Percentiles rank a stretch among this genome's conserved stretches.
Evolutionary conservation across 257 asterid species (phyloP).

Genomic region (Craterostigma plantagineum): DNA sequence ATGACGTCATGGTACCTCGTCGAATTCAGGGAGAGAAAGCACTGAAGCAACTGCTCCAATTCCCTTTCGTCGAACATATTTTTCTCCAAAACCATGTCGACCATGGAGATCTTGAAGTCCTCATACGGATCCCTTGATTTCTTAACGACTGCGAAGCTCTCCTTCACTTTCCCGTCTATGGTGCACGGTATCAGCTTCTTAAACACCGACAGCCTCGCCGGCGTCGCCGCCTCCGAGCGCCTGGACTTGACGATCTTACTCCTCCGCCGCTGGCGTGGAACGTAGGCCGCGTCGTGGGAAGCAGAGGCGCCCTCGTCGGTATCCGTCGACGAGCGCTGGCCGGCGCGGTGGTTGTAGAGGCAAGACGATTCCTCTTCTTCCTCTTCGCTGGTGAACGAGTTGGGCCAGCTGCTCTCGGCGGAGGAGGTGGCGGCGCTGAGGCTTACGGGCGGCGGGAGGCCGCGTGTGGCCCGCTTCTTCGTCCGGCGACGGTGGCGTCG

Average conservation of each 20-base stretch:
- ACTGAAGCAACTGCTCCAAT: constrained; percentile 58
- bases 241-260: constrained; percentile 3
- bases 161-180: constrained; percentile 70
- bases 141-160: constrained; percentile 80
- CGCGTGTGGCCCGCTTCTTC: constrained; percentile 10
- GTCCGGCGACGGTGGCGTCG: constrained; percentile 12
- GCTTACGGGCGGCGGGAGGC: constrained; percentile 11
- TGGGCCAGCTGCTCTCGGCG: constrained; percentile 24
- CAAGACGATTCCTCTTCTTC: neutral
- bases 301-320: too few species aligned
- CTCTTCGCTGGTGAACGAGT: constrained; percentile 16
- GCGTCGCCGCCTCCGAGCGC: constrained; percentile 6
- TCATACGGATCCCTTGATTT: constrained; percentile 54
- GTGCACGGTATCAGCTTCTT: constrained; percentile 52
- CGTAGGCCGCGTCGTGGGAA: constrained; percentile 1
- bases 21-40: constrained; percentile 63
- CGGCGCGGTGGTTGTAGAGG: neutral
- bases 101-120: constrained; percentile 81
- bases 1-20: constrained; percentile 44
- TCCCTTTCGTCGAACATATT: constrained; percentile 54
- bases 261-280: neutral
- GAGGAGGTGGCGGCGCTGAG: constrained; percentile 45
- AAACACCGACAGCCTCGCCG: constrained; percentile 46
- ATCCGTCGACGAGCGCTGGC: constrained; percentile 9
- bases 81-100: constrained; percentile 84